Conservation (phyloP, 805 yeast genomes). For the Kuraishia hungarica region DNA sequence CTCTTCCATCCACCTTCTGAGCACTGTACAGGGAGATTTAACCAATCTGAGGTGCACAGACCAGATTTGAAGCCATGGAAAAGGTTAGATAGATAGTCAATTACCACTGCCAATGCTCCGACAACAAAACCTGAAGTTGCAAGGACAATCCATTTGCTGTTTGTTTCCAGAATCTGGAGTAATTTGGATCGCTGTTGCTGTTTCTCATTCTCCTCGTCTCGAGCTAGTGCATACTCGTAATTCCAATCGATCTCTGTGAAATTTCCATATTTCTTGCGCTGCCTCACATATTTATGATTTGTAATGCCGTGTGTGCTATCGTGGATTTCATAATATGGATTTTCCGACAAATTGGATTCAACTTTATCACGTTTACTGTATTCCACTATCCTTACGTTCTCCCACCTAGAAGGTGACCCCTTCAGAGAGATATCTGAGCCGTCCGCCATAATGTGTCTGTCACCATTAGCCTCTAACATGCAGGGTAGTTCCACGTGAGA, state of each 20-base stretch:
- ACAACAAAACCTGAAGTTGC: constrained; percentile 34
- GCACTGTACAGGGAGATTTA: constrained; percentile 23
- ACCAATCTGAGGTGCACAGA: constrained; percentile 28
- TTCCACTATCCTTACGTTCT: background rate
- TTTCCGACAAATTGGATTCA: background rate
- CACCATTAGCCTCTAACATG: background rate
- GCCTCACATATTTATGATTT: background rate
- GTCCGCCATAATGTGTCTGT: background rate
- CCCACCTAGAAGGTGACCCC: background rate
- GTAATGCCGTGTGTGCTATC: background rate
- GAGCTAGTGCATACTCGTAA: constrained; percentile 20
- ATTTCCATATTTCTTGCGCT: constrained; percentile 8
- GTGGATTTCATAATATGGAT: background rate
- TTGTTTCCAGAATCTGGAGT: constrained; percentile 7
- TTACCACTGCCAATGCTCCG: constrained; percentile 38
- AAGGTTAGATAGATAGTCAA: constrained; percentile 42
- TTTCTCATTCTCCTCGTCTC: constrained; percentile 7
- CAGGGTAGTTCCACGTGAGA: background rate
- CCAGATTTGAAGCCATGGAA: constrained; percentile 48
- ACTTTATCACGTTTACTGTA: background rate
- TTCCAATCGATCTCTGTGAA: constrained; percentile 24
- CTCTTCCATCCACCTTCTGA: constrained; percentile 15
- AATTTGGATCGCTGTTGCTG: constrained; percentile 7
- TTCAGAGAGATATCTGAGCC: background rate
- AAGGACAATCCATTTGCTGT: constrained; percentile 40